A percentile compares a stretch with the other conserved stretches of the same genome.
phyloP scores from a whole-genome alignment of 2,329 filamentous ascomycete species.

The Aureobasidium sp. region DNA sequence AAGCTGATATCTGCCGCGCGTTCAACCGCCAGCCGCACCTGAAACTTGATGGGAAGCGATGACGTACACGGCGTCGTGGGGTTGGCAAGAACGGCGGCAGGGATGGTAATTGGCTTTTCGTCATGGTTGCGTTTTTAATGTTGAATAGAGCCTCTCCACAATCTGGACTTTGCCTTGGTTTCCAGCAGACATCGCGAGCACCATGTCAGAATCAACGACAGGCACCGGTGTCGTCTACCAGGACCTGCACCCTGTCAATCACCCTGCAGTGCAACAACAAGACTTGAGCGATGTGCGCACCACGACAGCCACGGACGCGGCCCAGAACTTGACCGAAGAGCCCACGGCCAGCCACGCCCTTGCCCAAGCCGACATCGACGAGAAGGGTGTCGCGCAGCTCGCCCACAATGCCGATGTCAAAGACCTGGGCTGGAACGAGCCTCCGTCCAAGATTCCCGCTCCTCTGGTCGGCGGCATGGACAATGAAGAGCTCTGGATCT shows the following conservation, averaged over 20 bases:
- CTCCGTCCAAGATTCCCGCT: conserved; percentile 47
- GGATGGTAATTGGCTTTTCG: conserved; percentile 5
- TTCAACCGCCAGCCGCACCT: background rate
- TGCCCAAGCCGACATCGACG: conserved; percentile 37
- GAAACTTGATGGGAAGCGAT: background rate
- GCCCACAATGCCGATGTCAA: conserved; percentile 48
- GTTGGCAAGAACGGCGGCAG: background rate
- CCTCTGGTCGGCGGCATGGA: conserved; percentile 60
- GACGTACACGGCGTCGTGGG: background rate
- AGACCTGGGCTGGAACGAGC: conserved; percentile 64
- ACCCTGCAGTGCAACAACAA: background rate
- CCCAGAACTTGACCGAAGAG: conserved; percentile 32
- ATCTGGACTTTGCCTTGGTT: background rate
- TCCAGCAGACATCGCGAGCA: background rate
- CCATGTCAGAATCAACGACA: conserved; percentile 6
- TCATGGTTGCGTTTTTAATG: background rate
- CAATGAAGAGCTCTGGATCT: conserved; percentile 68
- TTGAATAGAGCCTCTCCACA: background rate
- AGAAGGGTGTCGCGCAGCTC: conserved; percentile 40
- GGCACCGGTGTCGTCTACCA: conserved; percentile 3
- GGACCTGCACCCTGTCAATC: conserved; percentile 1
- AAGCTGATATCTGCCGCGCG: background rate
- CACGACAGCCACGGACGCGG: background rate
- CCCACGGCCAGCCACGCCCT: conserved; percentile 43
- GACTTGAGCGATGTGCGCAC: background rate